phyloP scores from a whole-genome alignment of 2,329 filamentous ascomycete species.

The Aspergillus pseudonomiae region DNA sequence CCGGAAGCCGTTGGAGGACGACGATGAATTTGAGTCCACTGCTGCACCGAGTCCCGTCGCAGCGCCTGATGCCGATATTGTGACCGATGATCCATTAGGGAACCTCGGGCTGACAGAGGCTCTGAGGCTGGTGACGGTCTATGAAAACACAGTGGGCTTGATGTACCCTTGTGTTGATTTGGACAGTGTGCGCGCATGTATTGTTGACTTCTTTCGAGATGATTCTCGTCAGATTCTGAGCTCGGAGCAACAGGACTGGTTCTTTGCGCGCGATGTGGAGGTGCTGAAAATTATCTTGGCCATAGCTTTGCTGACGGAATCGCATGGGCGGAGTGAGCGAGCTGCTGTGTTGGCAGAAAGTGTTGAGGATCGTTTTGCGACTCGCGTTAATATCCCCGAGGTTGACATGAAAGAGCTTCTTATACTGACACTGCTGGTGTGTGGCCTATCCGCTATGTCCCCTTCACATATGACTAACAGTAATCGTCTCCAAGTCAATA shows the following conservation, averaged over 20 bases:
- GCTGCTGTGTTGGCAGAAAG: constrained; percentile 37
- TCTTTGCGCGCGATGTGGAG: constrained; percentile 57
- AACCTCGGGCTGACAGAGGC: constrained; percentile 75
- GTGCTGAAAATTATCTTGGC: constrained; percentile 81
- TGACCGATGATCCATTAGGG: constrained; percentile 70
- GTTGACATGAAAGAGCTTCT: constrained; percentile 45
- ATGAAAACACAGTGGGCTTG: constrained; percentile 83
- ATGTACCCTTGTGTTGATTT: constrained; percentile 87
- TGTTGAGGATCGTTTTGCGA: constrained; percentile 39
- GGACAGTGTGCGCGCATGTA: constrained; percentile 62
- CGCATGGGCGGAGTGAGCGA: constrained; percentile 71
- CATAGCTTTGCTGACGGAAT: constrained; percentile 73
- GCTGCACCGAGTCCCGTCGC: constrained; percentile 24
- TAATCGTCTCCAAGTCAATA: constrained; percentile 26
- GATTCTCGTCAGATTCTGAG: not conserved
- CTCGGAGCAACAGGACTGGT: constrained; percentile 35
- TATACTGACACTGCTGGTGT: constrained; percentile 35
- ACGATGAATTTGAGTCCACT: constrained; percentile 24
- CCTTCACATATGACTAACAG: not conserved
- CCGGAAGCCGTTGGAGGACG: constrained; percentile 17
- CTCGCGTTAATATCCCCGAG: constrained; percentile 36
- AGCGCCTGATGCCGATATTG: constrained; percentile 34
- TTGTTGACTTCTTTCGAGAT: constrained; percentile 28
- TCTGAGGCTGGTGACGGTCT: constrained; percentile 72
- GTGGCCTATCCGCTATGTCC: not conserved